These are phyloP conservation scores for Kalaharituber pfeilii DNA, from an alignment of 2,329 filamentous ascomycete species.

Conservation along the genomic window DNA sequence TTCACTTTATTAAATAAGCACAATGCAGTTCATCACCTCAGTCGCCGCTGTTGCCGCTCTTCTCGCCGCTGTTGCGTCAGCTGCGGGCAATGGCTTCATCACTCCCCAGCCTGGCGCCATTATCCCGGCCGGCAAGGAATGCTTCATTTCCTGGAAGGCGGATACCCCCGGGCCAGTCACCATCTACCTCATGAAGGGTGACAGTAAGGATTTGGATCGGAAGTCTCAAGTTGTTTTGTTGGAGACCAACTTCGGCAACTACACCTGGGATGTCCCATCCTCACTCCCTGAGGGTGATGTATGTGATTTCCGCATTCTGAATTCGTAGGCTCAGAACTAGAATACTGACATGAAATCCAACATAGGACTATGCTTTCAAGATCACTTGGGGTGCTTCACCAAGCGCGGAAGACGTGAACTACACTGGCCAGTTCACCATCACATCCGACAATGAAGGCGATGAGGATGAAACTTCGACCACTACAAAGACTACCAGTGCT, in stretches of 20 bases:
- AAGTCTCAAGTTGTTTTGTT: neutral
- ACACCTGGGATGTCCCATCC: neutral
- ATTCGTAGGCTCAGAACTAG: too few species aligned
- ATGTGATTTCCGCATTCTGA: neutral
- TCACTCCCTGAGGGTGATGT: neutral
- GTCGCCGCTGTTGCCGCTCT: neutral
- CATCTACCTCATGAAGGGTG: neutral
- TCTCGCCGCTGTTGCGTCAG: neutral
- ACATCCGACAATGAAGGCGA: neutral
- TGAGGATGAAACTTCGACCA: neutral
- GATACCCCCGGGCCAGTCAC: neutral
- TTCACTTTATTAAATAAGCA: neutral
- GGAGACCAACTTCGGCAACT: neutral
- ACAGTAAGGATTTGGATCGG: neutral
- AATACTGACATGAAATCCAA: neutral
- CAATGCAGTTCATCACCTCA: neutral
- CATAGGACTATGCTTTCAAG: neutral
- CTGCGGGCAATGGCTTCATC: neutral
- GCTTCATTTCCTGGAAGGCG: neutral
- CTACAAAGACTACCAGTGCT: neutral
- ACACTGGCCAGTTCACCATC: neutral
- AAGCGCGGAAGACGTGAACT: neutral
- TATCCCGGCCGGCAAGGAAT: neutral
- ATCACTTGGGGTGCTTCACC: neutral
- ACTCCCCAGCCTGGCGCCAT: neutral